These are phyloP conservation scores for Dryas alaskensis DNA, from an alignment of 306 rosid species.

Conservation along the genomic window DNA sequence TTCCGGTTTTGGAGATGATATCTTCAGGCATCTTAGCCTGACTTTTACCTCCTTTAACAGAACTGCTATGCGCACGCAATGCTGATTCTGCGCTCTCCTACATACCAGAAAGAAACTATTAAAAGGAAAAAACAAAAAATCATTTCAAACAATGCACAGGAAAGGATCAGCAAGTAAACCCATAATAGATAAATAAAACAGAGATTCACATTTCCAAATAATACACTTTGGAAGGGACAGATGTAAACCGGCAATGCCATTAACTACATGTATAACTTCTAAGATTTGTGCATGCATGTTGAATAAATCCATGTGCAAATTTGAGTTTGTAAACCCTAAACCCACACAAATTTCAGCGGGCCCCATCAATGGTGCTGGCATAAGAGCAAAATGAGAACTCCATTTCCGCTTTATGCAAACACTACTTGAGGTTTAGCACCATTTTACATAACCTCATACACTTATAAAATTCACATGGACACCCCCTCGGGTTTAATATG, in stretches of 20 bases:
- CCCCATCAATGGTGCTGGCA: neutral
- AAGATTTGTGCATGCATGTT: neutral
- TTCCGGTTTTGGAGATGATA: constrained; percentile 49
- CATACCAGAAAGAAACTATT: constrained; percentile 27
- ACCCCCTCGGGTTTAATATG: no score
- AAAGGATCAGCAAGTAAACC: neutral
- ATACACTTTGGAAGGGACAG: constrained; percentile 3
- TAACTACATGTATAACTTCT: neutral
- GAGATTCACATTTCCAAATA: neutral
- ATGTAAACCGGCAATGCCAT: neutral
- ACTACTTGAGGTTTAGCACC: no score
- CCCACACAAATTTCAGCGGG: neutral
- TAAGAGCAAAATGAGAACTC: neutral
- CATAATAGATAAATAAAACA: neutral
- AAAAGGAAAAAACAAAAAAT: constrained; percentile 1
- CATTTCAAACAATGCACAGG: neutral
- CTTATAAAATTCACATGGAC: no score
- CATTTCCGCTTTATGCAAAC: neutral
- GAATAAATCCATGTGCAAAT: neutral
- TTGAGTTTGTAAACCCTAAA: neutral
- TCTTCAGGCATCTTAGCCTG: constrained; percentile 52
- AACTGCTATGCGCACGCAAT: constrained; percentile 96
- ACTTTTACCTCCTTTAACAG: constrained; percentile 54
- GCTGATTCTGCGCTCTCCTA: constrained; percentile 94
- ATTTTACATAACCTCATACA: no score